Evolutionary conservation across 805 yeast species (phyloP).

Genomic region (Zygosaccharomyces bailii): DNA sequence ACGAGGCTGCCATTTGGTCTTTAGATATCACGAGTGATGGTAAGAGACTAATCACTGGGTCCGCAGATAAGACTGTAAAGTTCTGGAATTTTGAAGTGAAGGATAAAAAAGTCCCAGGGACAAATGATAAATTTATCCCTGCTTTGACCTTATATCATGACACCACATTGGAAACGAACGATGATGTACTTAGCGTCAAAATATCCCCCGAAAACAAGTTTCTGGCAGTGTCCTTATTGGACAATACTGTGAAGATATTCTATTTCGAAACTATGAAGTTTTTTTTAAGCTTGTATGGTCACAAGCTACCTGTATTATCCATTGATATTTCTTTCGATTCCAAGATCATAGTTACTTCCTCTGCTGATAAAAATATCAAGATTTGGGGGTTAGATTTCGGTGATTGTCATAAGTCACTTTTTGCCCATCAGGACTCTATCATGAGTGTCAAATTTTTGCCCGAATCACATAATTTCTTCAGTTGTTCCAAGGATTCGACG

Average conservation of each 20-base stretch:
- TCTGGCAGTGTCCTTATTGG: constrained; percentile 80
- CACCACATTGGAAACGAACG: constrained; percentile 79
- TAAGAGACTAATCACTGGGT: constrained; percentile 79
- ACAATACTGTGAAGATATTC: constrained; percentile 93
- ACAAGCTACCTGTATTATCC: constrained; percentile 89
- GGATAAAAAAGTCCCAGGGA: constrained; percentile 68
- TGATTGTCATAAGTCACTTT: constrained; percentile 94
- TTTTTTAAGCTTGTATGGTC: constrained; percentile 88
- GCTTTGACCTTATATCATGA: constrained; percentile 63
- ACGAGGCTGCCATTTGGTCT: constrained; percentile 84
- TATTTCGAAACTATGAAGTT: constrained; percentile 84
- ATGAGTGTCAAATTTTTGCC: constrained; percentile 85
- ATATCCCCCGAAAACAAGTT: constrained; percentile 76
- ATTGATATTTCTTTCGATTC: constrained; percentile 88
- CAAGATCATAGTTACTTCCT: constrained; percentile 82
- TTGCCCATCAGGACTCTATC: constrained; percentile 95
- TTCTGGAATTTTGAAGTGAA: constrained; percentile 83
- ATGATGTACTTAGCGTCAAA: constrained; percentile 76
- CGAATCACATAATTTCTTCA: constrained; percentile 82
- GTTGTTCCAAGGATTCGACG: constrained; percentile 83
- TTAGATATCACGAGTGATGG: constrained; percentile 86
- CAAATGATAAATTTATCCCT: constrained; percentile 45
- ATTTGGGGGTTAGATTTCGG: constrained; percentile 99
- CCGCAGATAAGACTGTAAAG: constrained; percentile 85
- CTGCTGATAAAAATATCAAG: constrained; percentile 96